Conservation (phyloP, 2,329 filamentous ascomycete species). For the Dactylellina cionopaga region DNA sequence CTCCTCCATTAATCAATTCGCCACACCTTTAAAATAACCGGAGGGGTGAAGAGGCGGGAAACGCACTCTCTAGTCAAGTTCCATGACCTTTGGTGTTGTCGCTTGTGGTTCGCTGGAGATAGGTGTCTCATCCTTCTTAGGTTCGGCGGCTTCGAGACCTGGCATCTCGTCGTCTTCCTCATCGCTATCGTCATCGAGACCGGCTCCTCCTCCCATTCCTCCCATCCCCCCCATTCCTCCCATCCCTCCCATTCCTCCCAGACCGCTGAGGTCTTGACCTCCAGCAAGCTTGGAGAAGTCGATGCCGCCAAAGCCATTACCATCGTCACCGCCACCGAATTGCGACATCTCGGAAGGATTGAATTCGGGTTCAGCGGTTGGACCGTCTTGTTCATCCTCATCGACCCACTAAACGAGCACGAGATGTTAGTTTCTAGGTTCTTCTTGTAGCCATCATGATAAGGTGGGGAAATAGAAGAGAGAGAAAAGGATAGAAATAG, state of each 20-base stretch:
- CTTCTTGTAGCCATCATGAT: neutral
- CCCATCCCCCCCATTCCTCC: slow-evolving; percentile 58
- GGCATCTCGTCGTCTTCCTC: slow-evolving; percentile 58
- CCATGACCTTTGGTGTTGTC: slow-evolving; percentile 31
- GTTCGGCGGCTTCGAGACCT: slow-evolving; percentile 55
- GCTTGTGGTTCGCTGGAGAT: slow-evolving; percentile 29
- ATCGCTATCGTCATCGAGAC: slow-evolving; percentile 53
- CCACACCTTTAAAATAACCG: neutral
- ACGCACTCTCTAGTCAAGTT: slow-evolving; percentile 24
- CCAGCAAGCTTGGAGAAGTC: slow-evolving; percentile 92
- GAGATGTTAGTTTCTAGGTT: slow-evolving; percentile 10
- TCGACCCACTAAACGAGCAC: slow-evolving; percentile 92
- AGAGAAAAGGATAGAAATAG: neutral
- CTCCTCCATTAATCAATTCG: slow-evolving; percentile 20
- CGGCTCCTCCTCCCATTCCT: slow-evolving; percentile 11
- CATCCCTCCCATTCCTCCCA: slow-evolving; percentile 63
- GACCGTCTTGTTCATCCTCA: slow-evolving; percentile 97
- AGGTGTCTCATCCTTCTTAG: slow-evolving; percentile 34
- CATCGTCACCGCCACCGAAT: slow-evolving; percentile 60
- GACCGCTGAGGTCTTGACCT: slow-evolving; percentile 65
- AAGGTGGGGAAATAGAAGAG: neutral
- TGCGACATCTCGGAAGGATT: slow-evolving; percentile 61
- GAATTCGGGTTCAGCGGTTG: slow-evolving; percentile 71
- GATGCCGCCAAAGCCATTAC: slow-evolving; percentile 71
- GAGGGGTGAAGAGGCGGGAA: neutral